These are phyloP conservation scores for Elaphomyces granulatus DNA, from an alignment of 495 filamentous ascomycete genomes.

Conservation along the genomic window DNA sequence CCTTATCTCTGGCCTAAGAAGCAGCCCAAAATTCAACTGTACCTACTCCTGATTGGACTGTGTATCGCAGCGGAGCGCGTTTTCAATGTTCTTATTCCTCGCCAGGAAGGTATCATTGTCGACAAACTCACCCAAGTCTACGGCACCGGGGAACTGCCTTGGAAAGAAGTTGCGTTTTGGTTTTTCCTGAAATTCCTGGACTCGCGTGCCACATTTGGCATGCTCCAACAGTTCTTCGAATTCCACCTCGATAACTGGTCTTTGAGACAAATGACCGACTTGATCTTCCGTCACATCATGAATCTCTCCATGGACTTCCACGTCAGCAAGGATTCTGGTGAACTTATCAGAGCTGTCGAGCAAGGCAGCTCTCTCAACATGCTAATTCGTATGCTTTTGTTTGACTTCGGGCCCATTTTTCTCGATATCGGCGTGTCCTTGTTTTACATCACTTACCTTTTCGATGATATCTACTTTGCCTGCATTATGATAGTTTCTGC, in stretches of 20 bases:
- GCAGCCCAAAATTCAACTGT: conserved; percentile 38
- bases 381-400: conserved; percentile 51
- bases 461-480: conserved; percentile 53
- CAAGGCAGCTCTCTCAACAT: conserved; percentile 48
- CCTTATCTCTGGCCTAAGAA: conserved; percentile 52
- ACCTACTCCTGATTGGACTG: conserved; percentile 39
- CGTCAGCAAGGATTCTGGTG: conserved; percentile 55
- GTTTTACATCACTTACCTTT: conserved; percentile 56
- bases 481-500: conserved; percentile 50
- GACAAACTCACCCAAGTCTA: conserved; percentile 32
- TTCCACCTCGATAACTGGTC: conserved; percentile 51
- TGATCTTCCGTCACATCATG: conserved; percentile 64
- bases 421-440: too few species aligned
- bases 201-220: conserved; percentile 41
- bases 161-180: conserved; percentile 41
- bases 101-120: conserved; percentile 49
- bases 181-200: conserved; percentile 38
- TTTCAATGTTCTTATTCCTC: conserved; percentile 49
- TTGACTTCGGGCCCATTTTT: conserved; percentile 54
- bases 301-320: conserved; percentile 68
- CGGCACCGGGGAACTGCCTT: conserved; percentile 35
- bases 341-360: conserved; percentile 51
- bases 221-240: conserved; percentile 46
- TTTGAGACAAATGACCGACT: conserved; percentile 42
- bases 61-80: conserved; percentile 48